Evolutionary conservation across 2,329 filamentous ascomycete genomes (phyloP), one percentile per base, ranked within the genome.

Genomic region (Eurotiales sp.): DNA sequence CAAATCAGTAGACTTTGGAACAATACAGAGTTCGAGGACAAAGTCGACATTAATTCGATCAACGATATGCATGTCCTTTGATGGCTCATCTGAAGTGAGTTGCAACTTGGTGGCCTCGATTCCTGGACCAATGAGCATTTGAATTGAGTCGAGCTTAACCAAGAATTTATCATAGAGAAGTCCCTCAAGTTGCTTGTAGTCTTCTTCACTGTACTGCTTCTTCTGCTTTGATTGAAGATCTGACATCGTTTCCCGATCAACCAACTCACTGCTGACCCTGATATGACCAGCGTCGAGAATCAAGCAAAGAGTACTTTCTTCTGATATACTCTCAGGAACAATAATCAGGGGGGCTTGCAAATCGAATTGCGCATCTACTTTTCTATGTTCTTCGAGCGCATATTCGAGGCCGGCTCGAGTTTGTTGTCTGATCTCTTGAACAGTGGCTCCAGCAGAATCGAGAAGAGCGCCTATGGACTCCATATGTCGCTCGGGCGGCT

Each of bases 1-100:
- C 44, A 99, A 75, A 56, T 96, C 95, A 0, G 92, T 87, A 0
- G 90, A 90, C 65, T 96, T 96, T 0, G 93, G 93, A n/a, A 99
- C 76, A 59, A 99, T 99, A 7, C 91, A 99, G 17, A 88, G 86
- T 66, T 96, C 91, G n/a, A 99, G 83, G 10, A 90, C 84, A 66
- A 99, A 97, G 67, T 97, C 89, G 60, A 99, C 88, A 59, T 96
- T 99, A 74, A 99, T 99, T 58, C 89, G 85, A 67, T 99, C 92
- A 30, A 99, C 89, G 50, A 99, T 84, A 65, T 97, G 92, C 58
- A 95, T 79, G 56, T 85, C 85, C 51, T 85, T 86, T 1, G 79
- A 77, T 6, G 86, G 81, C 22, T 86, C 82, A 56, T 82, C 81
- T 23, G 83, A 77, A 11, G 81, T 79, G 3, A 99, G 77, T 60